Evolutionary conservation across 2,329 filamentous ascomycete genomes (phyloP).

Genomic region (Claviceps sp.): DNA sequence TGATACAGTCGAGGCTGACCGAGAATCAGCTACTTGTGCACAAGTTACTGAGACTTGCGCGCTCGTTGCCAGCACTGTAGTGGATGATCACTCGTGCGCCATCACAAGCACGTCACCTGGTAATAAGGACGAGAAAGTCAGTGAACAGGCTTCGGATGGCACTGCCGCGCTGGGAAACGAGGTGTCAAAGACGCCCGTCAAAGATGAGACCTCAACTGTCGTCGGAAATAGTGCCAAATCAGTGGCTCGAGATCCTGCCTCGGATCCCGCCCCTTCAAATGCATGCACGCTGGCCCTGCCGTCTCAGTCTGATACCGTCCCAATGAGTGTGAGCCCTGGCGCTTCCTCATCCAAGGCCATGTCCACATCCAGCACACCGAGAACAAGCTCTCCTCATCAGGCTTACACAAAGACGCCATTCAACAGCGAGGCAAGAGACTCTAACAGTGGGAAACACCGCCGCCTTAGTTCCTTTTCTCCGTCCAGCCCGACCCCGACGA

Average conservation of each 20-base stretch:
- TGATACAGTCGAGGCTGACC: background rate
- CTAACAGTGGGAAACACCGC: background rate
- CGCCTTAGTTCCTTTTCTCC: background rate
- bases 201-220: background rate
- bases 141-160: constrained; percentile 20
- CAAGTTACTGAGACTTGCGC: background rate
- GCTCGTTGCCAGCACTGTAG: background rate
- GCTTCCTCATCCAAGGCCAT: constrained; percentile 2
- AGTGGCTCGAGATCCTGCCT: background rate
- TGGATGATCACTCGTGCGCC: constrained; percentile 5
- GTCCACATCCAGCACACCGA: constrained; percentile 1
- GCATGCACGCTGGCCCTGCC: background rate
- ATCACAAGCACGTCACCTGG: constrained; percentile 16
- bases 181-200: background rate
- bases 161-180: constrained; percentile 16
- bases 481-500: background rate
- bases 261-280: background rate
- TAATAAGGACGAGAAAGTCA: constrained; percentile 16
- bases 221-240: background rate
- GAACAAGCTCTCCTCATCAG: background rate
- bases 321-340: background rate
- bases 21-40: background rate
- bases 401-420: background rate
- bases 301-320: background rate
- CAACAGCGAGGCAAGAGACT: background rate